Evolutionary conservation across 805 yeast species (phyloP), one percentile per base, ranked within the genome.

Genomic region (Metschnikowia chrysomelidarum): DNA sequence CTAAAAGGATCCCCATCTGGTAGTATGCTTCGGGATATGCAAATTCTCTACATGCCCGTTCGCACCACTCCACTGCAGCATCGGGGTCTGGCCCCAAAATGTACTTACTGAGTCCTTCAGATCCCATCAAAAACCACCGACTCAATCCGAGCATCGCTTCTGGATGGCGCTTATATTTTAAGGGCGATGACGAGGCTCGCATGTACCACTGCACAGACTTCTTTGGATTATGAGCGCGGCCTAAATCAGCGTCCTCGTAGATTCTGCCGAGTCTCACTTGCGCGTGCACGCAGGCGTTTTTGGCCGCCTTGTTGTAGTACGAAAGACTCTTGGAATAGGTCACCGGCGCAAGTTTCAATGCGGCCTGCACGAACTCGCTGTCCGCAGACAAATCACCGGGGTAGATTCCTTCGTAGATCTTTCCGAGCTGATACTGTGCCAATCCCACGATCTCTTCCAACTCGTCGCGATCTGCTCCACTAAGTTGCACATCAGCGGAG

Each of bases 151-250:
- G 46, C 69, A 67, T 65, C 6, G 73, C 72, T 33, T 67, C 72
- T 0, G 71, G 69, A 40, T 64, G 69, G 36, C 71, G 55, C 37
- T 53, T 57, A 51, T 59, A 64, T 11, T 58, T 52, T 17, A 67
- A 47, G 14, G 71, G 69, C 11, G 69, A 62, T 11, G 62, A 54
- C 2, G 65, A 54, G 1, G 72, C 71, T 49, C 60, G 64, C 45
- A 64, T 50, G 41, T 57, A 68, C 73, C 73, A 68, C 38, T 65
- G 72, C 27, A 68, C 60, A 13, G 72, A 67, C 45, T 68, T 67
- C 46, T 50, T 56, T 12, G 71, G 57, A 40, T 68, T 67, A 31
- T 39, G 42, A 19, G 54, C 59, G 19, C 73, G 54, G 49, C 65
- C 59, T 50, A 68, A 59, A 37, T 68, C 72, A 4, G 71, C 73